A percentile compares a stretch with the other conserved stretches of the same genome.
These are phyloP conservation scores for Symbiotaphrina buchneri DNA, from an alignment of 495 filamentous ascomycete genomes.

Conservation along the genomic window DNA sequence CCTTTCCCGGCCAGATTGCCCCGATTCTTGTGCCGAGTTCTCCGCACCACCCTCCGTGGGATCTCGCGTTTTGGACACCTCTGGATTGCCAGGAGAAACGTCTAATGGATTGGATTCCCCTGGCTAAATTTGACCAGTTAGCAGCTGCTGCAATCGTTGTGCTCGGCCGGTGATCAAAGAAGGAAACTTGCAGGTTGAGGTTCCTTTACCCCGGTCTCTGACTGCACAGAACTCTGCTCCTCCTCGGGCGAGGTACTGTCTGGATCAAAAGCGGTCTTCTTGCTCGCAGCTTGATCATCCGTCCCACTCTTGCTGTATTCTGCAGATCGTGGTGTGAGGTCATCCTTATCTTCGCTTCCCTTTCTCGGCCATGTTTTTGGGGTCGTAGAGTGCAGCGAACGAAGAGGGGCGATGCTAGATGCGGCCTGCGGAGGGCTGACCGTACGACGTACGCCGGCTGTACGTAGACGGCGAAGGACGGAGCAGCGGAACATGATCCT, in stretches of 20 bases:
- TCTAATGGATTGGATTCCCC: conserved; percentile 24
- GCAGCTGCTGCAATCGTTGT: background rate
- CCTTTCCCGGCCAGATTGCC: conserved; percentile 11
- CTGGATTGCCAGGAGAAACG: conserved; percentile 35
- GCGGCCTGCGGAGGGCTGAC: background rate
- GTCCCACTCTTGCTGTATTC: conserved; percentile 36
- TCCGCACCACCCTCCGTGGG: conserved; percentile 24
- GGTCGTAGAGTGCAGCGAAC: conserved; percentile 1
- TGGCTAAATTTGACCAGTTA: conserved; percentile 1
- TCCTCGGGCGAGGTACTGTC: conserved; percentile 30
- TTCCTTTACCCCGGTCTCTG: conserved; percentile 6
- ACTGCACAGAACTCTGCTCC: conserved; percentile 18
- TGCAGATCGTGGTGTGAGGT: conserved; percentile 25
- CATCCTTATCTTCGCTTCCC: conserved; percentile 26
- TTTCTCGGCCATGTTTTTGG: conserved; percentile 9
- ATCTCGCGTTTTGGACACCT: conserved; percentile 25
- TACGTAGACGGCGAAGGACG: background rate
- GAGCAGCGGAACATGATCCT: background rate
- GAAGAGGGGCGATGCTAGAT: conserved; percentile 2
- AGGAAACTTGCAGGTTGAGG: background rate
- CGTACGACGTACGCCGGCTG: too few relatives aligned
- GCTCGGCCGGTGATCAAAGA: background rate
- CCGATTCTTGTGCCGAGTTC: conserved; percentile 10
- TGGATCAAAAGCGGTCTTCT: conserved; percentile 33
- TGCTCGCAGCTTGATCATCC: conserved; percentile 27